Conservation (phyloP, 768 basidiomycete genomes). For the Krasilnikovozyma curviuscula region DNA sequence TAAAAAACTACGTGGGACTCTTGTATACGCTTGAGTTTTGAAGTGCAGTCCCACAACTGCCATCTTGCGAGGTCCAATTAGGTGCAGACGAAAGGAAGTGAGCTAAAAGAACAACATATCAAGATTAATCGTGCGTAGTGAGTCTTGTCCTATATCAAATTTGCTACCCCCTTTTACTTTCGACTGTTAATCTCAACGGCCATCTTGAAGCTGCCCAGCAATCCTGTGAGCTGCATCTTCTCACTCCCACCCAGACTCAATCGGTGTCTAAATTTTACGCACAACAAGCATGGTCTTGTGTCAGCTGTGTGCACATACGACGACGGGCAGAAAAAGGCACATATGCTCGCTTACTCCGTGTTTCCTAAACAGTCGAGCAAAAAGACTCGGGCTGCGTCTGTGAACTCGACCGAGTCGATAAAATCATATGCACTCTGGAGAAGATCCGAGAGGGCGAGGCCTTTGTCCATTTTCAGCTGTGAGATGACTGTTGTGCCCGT, state of each 20-base stretch:
- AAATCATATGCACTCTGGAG: conserved; percentile 83
- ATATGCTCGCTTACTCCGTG: conserved; percentile 53
- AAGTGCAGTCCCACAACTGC: too few species aligned
- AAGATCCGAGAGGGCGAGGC: conserved; percentile 84
- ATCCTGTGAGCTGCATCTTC: conserved; percentile 78
- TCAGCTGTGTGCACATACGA: not conserved
- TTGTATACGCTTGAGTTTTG: too few species aligned
- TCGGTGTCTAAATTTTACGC: conserved; percentile 44
- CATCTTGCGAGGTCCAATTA: too few species aligned
- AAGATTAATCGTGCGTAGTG: too few species aligned
- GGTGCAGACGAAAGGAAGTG: too few species aligned
- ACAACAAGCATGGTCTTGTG: not conserved
- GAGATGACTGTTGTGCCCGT: conserved; percentile 79
- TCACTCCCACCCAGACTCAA: conserved; percentile 82
- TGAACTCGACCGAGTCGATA: conserved; percentile 64
- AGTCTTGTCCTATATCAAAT: too few species aligned
- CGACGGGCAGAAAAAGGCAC: not conserved
- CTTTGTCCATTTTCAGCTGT: conserved; percentile 70
- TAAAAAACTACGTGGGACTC: too few species aligned
- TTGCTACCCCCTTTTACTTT: too few species aligned
- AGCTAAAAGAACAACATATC: too few species aligned
- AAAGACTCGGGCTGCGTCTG: conserved; percentile 69
- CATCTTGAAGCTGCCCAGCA: conserved; percentile 84
- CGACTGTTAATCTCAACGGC: conserved; percentile 41
- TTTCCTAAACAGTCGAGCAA: conserved; percentile 82